These are phyloP conservation scores for Fusarium ramigenum DNA, from an alignment of 2,329 filamentous ascomycete genomes.

Conservation along the genomic window DNA sequence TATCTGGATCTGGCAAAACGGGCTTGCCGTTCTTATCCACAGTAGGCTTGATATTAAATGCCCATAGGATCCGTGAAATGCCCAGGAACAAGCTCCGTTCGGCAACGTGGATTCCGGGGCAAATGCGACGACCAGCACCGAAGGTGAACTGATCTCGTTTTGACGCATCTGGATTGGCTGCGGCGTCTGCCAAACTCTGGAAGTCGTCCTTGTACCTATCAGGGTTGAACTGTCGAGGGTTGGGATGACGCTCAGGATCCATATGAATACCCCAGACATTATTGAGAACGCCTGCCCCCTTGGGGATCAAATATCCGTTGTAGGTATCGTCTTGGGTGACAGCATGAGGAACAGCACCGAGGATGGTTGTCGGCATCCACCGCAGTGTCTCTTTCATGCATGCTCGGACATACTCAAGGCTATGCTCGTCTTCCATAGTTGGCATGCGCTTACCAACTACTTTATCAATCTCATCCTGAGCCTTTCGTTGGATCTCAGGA, in stretches of 20 bases:
- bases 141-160: conserved; percentile 30
- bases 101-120: conserved; percentile 28
- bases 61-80: conserved; percentile 21
- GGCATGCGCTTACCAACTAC: conserved; percentile 56
- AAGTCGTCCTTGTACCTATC: conserved; percentile 39
- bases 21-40: neutral
- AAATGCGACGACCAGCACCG: conserved; percentile 26
- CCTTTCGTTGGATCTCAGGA: conserved; percentile 53
- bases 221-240: conserved; percentile 48
- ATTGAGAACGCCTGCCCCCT: conserved; percentile 39
- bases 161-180: neutral
- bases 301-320: conserved; percentile 42
- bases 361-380: conserved; percentile 45
- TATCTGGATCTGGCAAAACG: neutral
- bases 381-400: conserved; percentile 48
- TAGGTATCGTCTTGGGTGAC: conserved; percentile 44
- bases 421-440: conserved; percentile 51
- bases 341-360: conserved; percentile 49
- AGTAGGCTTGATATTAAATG: conserved; percentile 2
- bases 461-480: conserved; percentile 54
- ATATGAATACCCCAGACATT: conserved; percentile 58
- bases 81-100: conserved; percentile 26
- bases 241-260: conserved; percentile 71
- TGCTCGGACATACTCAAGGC: conserved; percentile 54
- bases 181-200: conserved; percentile 14